Conservation (phyloP, 169 alveolate species). For the Toxoplasma gondii region DNA sequence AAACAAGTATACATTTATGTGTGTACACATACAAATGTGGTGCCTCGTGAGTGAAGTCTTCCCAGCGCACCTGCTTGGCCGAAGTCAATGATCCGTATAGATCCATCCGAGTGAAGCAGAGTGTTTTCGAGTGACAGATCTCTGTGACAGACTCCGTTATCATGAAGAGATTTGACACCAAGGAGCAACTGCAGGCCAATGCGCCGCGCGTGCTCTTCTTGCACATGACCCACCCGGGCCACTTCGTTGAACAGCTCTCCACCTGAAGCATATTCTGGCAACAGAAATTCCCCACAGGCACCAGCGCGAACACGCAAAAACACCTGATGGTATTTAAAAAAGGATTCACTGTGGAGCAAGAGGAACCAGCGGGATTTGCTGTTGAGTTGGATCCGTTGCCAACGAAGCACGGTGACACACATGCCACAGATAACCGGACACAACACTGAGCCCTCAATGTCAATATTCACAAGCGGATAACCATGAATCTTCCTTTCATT, state of each 20-base stretch:
- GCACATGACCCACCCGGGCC: conserved; percentile 6
- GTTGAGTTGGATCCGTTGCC: too few species aligned
- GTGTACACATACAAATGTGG: too few species aligned
- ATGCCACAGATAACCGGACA: too few species aligned
- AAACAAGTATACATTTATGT: too few species aligned
- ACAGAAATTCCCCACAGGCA: too few species aligned
- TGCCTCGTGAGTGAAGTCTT: too few species aligned
- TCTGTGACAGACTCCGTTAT: conserved; percentile 54
- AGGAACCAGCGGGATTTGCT: too few species aligned
- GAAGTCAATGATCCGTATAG: conserved; percentile 55
- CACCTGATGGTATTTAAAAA: too few species aligned
- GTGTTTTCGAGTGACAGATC: conserved; percentile 63
- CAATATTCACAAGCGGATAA: not conserved
- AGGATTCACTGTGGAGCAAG: too few species aligned
- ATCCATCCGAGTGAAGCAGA: conserved; percentile 48
- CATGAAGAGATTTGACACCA: conserved; percentile 56
- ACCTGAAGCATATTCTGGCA: conserved; percentile 24
- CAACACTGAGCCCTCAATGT: not conserved
- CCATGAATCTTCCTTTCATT: not conserved
- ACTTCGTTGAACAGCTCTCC: conserved; percentile 62
- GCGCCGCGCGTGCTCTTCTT: conserved; percentile 43
- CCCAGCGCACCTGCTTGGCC: conserved; percentile 59
- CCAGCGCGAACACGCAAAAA: not conserved
- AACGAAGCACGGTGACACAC: too few species aligned
- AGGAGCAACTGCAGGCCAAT: conserved; percentile 46